Conservation (phyloP, 148 eudicot species). For the Beta vulgaris region DNA sequence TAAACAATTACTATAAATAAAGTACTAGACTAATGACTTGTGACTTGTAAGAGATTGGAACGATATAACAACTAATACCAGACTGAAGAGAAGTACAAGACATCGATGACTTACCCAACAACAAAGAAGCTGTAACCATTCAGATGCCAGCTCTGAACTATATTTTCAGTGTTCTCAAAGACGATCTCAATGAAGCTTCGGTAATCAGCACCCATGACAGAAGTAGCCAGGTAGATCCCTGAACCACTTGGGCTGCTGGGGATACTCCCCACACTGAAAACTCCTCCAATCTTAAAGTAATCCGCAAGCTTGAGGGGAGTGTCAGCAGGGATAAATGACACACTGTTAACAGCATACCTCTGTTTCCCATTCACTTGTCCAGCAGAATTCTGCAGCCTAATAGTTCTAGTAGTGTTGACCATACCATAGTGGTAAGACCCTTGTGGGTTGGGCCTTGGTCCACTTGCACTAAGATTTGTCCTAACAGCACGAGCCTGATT, state of each 20-base stretch:
- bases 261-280: conserved; percentile 71
- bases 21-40: too few relatives aligned
- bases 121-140: conserved; percentile 87
- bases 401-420: conserved; percentile 76
- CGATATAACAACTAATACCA: too few relatives aligned
- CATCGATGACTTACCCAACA: conserved; percentile 92
- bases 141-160: conserved; percentile 80
- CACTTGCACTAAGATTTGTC: conserved; percentile 92
- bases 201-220: conserved; percentile 71
- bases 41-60: too few relatives aligned
- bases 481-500: conserved; percentile 94
- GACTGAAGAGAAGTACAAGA: too few relatives aligned
- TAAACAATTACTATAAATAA: too few relatives aligned
- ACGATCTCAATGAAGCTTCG: conserved; percentile 76
- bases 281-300: conserved; percentile 83
- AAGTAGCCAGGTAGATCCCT: conserved; percentile 64
- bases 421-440: conserved; percentile 96
- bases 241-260: conserved; percentile 57
- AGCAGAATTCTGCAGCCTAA: conserved; percentile 66
- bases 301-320: conserved; percentile 92
- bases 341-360: conserved; percentile 88
- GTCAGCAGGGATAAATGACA: conserved; percentile 74
- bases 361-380: conserved; percentile 78
- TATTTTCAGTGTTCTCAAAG: conserved; percentile 69
- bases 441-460: conserved; percentile 98